Evolutionary conservation across 495 filamentous ascomycete species (phyloP).

Genomic region (Parathielavia hyrcaniae): DNA sequence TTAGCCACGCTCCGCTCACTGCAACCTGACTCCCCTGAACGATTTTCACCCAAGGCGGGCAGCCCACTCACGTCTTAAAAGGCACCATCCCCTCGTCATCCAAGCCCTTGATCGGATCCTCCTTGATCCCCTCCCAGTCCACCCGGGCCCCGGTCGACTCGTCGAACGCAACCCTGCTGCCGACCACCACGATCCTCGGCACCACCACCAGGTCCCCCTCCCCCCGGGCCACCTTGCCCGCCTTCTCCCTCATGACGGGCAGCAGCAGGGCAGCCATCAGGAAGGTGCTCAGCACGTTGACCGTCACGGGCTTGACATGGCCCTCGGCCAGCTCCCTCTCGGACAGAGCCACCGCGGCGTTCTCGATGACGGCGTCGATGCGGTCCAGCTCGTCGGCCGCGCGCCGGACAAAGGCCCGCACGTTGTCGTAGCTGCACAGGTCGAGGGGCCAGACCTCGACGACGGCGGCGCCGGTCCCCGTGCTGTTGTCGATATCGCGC

Average conservation of each 20-base stretch:
- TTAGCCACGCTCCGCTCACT: not conserved
- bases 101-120: constrained; percentile 13
- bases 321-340: constrained; percentile 26
- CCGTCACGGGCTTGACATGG: constrained; percentile 28
- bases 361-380: constrained; percentile 39
- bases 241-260: constrained; percentile 25
- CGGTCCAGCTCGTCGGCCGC: constrained; percentile 30
- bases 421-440: constrained; percentile 35
- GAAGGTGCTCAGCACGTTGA: constrained; percentile 47
- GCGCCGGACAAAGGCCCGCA: constrained; percentile 33
- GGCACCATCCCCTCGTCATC: constrained; percentile 5
- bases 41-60: not conserved
- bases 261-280: constrained; percentile 41
- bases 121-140: constrained; percentile 13
- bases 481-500: constrained; percentile 31
- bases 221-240: constrained; percentile 4
- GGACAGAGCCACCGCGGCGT: constrained; percentile 35
- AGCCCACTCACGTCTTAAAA: not conserved
- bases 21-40: too few relatives aligned
- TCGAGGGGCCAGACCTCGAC: constrained; percentile 49
- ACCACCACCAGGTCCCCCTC: not conserved
- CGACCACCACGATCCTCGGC: not conserved
- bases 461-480: constrained; percentile 35
- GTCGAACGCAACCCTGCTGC: constrained; percentile 6
- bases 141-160: not conserved